Base-by-base conservation (phyloP, 257 asterid genomes). In the Primulina huaijiensis region DNA sequence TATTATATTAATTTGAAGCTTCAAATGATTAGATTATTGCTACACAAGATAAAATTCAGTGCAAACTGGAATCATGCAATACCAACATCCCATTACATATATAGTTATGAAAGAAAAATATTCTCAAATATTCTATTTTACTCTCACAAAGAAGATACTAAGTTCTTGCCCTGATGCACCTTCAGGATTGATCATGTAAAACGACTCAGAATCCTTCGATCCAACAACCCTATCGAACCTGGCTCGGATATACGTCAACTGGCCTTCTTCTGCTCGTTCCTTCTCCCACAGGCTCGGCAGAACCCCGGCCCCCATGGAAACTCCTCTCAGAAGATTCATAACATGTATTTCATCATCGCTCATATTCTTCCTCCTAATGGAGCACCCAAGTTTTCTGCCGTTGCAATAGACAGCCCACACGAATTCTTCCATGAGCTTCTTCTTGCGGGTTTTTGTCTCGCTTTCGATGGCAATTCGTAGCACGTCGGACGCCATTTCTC, bases 261-360 rank as follows among this genome's bases (percentile, higher is more conserved):
- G 96, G 21, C 81, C 82, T 8, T 69, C 77, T 16, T 75, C 86
- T 3, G 71, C 58, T 4, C 68, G 38, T 8, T 76, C 89, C 78
- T 82, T 84, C 52, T 85, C 82, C 7, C 35, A 25, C 34, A 83
- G 80, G 43, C 84, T 64, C 14, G 98, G 96, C 68, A 93, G 79
- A 17, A 93, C 98, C 0, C 98, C 98, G 10, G 94, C 97, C 35
- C 97, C 97, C 90, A 88, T 90, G 5, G 98, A 92, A 6, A 92
- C 97, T 0, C 98, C 98, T 69, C 95, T 76, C 19, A 93, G 80
- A 11, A 88, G 80, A 77, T 79, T 75, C 88, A 90, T 86, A 0
- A 93, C 97, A 60, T 87, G 95, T 4, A 64, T 63, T 31, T 93
- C 98, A 52, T 93, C 98, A 0, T 89, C 95, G 4, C 60, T 86